Evolutionary conservation across 2,329 filamentous ascomycete species (phyloP), one percentile per base, ranked within the genome.

Genomic region (Pestalotiopsis sp.): DNA sequence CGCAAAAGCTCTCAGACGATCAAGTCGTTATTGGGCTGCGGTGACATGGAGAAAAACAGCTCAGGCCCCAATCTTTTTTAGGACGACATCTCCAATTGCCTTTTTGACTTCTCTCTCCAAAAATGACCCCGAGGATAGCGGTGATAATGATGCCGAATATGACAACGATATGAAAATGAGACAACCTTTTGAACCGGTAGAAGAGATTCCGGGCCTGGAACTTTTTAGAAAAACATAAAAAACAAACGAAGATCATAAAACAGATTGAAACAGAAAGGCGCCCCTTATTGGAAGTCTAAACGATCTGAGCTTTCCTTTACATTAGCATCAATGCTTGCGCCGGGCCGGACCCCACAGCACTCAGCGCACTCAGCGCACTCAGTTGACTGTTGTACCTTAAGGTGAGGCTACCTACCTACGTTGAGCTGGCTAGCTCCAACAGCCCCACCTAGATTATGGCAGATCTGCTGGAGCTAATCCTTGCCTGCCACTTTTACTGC

Each of bases 391-490:
- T 36, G 31, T 52, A 20, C 45, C 11, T 52, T 17, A 17, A n/a
- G 14, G 45, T 52, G 45, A 52, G 45, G 45, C 45, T 52, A 23
- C 20, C 20, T 23, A 23, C 20, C 20, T 23, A 52, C 45, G 20
- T 52, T 52, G 23, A 20, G 45, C 31, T 36, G 31, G 31, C 5
- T 36, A 36, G 31, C 9, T 36, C 7, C 31, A 36, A 36, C 31
- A 36, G 31, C 20, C 45, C 45, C 45, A 52, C 45, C 45, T 20
- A n/a, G 14, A 36, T 17, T 12, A 59, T 13, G 27, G 25, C 14
- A 36, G 60, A 63, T 63, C 31, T 41, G 60, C 60, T 63, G 38
- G 38, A 63, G 60, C 60, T 63, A 45, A 63, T 63, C 60, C 60
- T 20, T 63, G 60, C n/a, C 60, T 52, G 45, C 45, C 45, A 52